These are phyloP conservation scores for Vicia sativa DNA, from an alignment of 306 rosid species.

Conservation along the genomic window DNA sequence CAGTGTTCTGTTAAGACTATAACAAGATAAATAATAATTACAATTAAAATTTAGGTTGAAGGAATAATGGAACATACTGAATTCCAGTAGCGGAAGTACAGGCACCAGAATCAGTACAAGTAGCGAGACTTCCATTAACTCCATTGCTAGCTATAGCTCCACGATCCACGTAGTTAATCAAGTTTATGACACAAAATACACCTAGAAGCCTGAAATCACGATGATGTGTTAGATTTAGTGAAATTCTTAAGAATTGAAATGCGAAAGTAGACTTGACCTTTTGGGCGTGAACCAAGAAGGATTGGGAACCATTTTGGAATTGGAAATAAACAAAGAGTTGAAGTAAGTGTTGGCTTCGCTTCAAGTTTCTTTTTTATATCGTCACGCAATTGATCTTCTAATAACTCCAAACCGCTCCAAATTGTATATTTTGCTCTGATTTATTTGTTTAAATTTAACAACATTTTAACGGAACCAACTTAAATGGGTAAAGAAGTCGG, in stretches of 20 bases:
- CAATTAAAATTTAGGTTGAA: not conserved
- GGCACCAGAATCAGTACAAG: slow-evolving; percentile 71
- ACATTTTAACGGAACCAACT: too few species aligned
- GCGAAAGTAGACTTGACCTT: slow-evolving; percentile 35
- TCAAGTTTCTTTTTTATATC: not conserved
- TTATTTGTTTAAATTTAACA: too few species aligned
- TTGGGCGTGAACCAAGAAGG: slow-evolving; percentile 56
- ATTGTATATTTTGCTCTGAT: not conserved
- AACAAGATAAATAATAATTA: not conserved
- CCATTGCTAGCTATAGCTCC: slow-evolving; percentile 96
- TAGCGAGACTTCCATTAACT: slow-evolving; percentile 68
- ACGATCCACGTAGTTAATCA: slow-evolving; percentile 81
- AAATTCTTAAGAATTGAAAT: slow-evolving; percentile 19
- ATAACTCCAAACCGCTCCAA: not conserved
- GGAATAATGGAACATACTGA: slow-evolving; percentile 62
- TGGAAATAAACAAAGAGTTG: not conserved
- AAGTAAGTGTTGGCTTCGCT: not conserved
- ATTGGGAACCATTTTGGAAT: not conserved
- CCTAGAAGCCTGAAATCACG: slow-evolving; percentile 61
- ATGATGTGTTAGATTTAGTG: not conserved
- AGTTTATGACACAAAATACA: slow-evolving; percentile 65
- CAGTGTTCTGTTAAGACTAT: not conserved
- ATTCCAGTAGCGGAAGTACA: slow-evolving; percentile 80
- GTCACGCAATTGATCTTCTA: not conserved
- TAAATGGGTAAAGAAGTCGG: too few species aligned